Conservation (phyloP, 352 stramenopile species). For the Phytophthora pseudosyringae region DNA sequence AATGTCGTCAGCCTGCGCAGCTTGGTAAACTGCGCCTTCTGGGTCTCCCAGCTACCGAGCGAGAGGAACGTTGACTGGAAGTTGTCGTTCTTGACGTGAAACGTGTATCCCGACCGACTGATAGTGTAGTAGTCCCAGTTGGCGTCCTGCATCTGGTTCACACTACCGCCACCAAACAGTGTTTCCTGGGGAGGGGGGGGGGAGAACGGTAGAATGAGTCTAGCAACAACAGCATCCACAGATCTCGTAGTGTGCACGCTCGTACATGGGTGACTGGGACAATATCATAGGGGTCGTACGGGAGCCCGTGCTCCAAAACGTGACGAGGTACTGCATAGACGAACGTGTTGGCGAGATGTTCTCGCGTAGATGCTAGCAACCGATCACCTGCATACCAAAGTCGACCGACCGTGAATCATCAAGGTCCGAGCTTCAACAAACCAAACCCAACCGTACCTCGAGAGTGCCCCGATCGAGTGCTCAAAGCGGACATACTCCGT, state of each 20-base stretch:
- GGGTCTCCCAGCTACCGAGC: constrained; percentile 54
- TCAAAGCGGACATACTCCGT: constrained; percentile 19
- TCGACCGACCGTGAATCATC: background rate
- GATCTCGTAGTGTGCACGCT: background rate
- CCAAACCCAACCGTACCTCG: constrained; percentile 14
- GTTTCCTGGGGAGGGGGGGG: constrained; percentile 20
- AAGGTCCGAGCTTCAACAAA: background rate
- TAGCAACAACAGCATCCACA: background rate
- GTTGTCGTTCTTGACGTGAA: constrained; percentile 57
- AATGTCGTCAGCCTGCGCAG: constrained; percentile 51
- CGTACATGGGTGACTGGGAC: constrained; percentile 63
- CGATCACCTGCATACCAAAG: constrained; percentile 12
- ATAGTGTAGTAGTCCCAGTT: constrained; percentile 79
- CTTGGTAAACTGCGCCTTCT: constrained; percentile 53
- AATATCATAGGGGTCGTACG: constrained; percentile 78
- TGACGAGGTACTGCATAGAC: constrained; percentile 70
- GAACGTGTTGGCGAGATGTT: constrained; percentile 52
- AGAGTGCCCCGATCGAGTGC: constrained; percentile 11
- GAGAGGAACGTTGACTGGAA: constrained; percentile 54
- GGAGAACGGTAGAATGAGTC: background rate
- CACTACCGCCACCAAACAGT: constrained; percentile 33
- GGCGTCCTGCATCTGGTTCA: constrained; percentile 37
- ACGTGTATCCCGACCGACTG: constrained; percentile 61
- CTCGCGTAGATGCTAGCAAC: constrained; percentile 26
- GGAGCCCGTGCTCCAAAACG: constrained; percentile 46